Evolutionary conservation across 2,329 filamentous ascomycete genomes (phyloP).

Genomic region (Colletotrichum tamarilloi): DNA sequence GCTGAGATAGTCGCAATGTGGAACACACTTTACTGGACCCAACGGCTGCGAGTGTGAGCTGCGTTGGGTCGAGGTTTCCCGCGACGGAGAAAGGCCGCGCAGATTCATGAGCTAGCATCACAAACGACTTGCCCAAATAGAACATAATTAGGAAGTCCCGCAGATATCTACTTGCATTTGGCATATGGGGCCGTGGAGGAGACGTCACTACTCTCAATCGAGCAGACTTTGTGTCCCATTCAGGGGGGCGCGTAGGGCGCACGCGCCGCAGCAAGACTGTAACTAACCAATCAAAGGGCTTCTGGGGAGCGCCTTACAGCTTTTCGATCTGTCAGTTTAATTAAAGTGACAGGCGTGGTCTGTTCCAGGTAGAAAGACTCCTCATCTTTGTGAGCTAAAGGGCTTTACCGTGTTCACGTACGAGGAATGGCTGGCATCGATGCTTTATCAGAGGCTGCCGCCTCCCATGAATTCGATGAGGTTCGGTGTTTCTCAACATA

Average conservation of each 20-base stretch:
- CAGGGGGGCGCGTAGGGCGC: not conserved
- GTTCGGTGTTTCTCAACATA: too few species aligned
- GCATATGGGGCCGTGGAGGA: not conserved
- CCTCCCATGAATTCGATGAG: not conserved
- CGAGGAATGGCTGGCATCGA: not conserved
- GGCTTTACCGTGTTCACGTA: not conserved
- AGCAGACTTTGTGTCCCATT: not conserved
- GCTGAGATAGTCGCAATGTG: too few species aligned
- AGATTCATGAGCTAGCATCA: not conserved
- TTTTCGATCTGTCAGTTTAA: not conserved
- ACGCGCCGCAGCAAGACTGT: not conserved
- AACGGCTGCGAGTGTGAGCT: too few species aligned
- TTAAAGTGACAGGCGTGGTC: conserved; percentile 17
- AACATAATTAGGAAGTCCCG: too few species aligned
- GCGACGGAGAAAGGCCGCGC: too few species aligned
- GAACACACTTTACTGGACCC: too few species aligned
- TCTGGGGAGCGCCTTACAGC: not conserved
- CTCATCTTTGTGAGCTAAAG: not conserved
- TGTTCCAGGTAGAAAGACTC: conserved; percentile 9
- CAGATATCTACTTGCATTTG: not conserved
- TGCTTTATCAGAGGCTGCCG: not conserved
- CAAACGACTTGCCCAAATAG: not conserved
- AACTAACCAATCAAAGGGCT: not conserved
- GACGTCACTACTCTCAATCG: not conserved
- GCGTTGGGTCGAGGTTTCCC: too few species aligned